Base-by-base conservation (phyloP, 2,329 filamentous ascomycete genomes). In the Thermoascus crustaceus region DNA sequence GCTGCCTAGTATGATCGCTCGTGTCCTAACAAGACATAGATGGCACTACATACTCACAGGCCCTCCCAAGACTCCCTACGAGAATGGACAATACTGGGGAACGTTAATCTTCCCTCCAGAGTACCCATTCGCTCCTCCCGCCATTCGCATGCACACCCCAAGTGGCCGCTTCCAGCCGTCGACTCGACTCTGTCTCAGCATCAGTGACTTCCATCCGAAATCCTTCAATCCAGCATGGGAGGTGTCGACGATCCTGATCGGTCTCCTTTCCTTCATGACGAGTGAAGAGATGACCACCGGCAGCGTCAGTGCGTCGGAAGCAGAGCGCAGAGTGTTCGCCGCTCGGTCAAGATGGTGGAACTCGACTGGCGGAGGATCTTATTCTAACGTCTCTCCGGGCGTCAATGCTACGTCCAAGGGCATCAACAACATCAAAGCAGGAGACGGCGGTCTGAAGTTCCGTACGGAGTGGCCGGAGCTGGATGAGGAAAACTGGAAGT, bases 151-250 rank as follows among this genome's bases (percentile, higher is more conserved):
- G 91, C 91, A 96, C 70, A 98, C 91, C 0, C 91, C 91, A 2
- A 89, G 82, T 8, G 91, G 91, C 40, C 85, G 91, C 55, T 98
- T 98, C 67, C 86, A 94, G 59, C 86, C 88, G 2, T 91, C 83
- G 2, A 88, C 86, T 9, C 78, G 91, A 32, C 77, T 98, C 14
- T 98, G 91, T 55, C 80, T 98, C 31, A 93, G 85, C 55, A 98
- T 98, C 53, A 89, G 82, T 51, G 91, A 98, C 58, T 98, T 96
- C 65, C 91, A 98, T 58, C 91, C 91, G 3, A 94, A 94, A 61
- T 89, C 83, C 18, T 98, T 96, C 71, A 98, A 98, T 59, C 91
- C 91, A 2, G 88, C 91, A 1, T 98, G 91, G 91, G 89, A 94
- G 55, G 91, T 98, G 5, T 89, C 83, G 36, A 98, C 91, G 0